Evolutionary conservation across 805 yeast genomes (phyloP), one percentile per base, ranked within the genome.

Genomic region (Candida montana): DNA sequence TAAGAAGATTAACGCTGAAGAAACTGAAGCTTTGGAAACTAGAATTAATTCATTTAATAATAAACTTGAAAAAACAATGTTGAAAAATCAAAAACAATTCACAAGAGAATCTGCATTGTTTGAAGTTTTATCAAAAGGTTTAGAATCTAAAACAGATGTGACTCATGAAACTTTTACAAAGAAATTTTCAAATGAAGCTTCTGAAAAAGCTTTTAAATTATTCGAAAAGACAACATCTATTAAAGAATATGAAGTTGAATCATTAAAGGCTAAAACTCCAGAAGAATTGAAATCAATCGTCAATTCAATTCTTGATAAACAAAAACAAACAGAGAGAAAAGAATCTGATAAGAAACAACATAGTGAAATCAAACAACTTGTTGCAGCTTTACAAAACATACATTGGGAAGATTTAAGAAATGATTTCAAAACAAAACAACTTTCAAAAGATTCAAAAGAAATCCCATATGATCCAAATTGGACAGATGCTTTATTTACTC

Each of bases 381-480:
- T 48, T 4, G 36, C 61, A 1, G 37, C 59, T 1, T 18, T 53
- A 17, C 57, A 53, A 40, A 47, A 46, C 18, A 45, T 44, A 21
- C 57, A 51, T 32, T 47, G 49, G 47, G 58, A 56, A 42, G 49
- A 49, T 8, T 50, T 67, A 9, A 58, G 64, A 47, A 44, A 54
- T 40, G 44, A 61, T 44, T 54, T 62, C 44, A 62, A 63, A 41
- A 39, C 59, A 36, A 36, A 51, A 31, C 62, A 62, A 41, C 41
- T 56, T 44, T 40, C 51, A 32, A 20, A 36, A 29, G 43, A 48
- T 23, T 44, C 55, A 7, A 55, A 48, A 20, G 55, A 54, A n/a
- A 62, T 66, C 29, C 69, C 71, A 21, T 74, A 63, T 49, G 72
- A 71, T 50, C 65, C 77, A 35, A 57, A 59, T 10, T 81, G 86